These are phyloP conservation scores for Bryoerythrophyllum caledonicum DNA, from an alignment of 225 moss, liverwort and hornwort genomes.

Conservation along the genomic window DNA sequence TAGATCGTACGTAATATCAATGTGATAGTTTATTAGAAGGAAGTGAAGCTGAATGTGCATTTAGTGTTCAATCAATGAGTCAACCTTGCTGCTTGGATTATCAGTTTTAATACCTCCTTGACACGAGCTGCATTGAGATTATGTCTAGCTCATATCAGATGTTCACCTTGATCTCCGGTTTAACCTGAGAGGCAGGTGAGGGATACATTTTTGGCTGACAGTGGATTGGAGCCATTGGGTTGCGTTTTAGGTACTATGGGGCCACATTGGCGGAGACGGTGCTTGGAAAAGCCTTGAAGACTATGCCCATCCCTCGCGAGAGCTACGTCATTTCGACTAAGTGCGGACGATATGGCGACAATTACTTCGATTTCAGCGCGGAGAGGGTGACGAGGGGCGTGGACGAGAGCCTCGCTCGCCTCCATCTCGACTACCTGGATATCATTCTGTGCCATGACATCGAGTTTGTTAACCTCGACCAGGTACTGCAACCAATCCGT, in stretches of 20 bases:
- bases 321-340: conserved; percentile 75
- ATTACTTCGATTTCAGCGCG: conserved; percentile 77
- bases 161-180: not conserved
- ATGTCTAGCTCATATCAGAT: not conserved
- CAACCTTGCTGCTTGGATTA: too few species aligned
- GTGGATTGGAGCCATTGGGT: not conserved
- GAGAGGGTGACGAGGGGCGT: conserved; percentile 75
- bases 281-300: conserved; percentile 75
- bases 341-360: conserved; percentile 60
- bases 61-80: too few species aligned
- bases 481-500: conserved; percentile 10
- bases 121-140: too few species aligned
- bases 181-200: not conserved
- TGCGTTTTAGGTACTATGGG: conserved; percentile 57
- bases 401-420: conserved; percentile 73
- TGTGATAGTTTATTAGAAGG: too few species aligned
- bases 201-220: not conserved
- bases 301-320: conserved; percentile 66
- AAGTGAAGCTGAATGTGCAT: too few species aligned
- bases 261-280: conserved; percentile 69
- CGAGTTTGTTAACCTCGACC: conserved; percentile 70
- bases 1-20: too few species aligned
- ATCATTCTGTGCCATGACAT: conserved; percentile 88
- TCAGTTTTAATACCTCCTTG: too few species aligned
- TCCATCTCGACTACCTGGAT: conserved; percentile 77